Evolutionary conservation across 2,329 filamentous ascomycete species (phyloP).

Genomic region (Monosporascus sp.): DNA sequence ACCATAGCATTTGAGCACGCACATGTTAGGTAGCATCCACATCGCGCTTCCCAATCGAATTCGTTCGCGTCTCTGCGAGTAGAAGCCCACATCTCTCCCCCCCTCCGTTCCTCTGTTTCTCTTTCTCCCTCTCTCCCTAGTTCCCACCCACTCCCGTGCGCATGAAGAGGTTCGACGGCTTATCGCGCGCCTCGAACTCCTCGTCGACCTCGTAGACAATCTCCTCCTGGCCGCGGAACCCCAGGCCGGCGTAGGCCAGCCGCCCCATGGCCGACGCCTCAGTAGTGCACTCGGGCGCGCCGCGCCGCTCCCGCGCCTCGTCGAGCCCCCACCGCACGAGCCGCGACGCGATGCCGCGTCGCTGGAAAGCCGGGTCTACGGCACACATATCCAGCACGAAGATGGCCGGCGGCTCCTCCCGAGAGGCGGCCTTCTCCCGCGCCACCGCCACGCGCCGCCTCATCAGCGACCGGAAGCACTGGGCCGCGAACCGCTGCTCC

Average conservation of each 20-base stretch:
- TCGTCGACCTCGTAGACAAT: conserved; percentile 38
- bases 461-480: conserved; percentile 39
- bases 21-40: too few species aligned
- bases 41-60: too few species aligned
- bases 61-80: not conserved
- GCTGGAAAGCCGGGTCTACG: conserved; percentile 49
- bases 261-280: conserved; percentile 47
- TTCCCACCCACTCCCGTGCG: conserved; percentile 25
- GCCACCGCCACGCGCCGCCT: conserved; percentile 37
- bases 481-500: conserved; percentile 41
- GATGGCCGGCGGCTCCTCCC: conserved; percentile 35
- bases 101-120: not conserved
- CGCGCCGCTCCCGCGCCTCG: conserved; percentile 32
- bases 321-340: conserved; percentile 45
- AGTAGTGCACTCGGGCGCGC: conserved; percentile 36
- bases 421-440: conserved; percentile 31
- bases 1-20: too few species aligned
- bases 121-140: not conserved
- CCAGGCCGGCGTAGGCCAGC: conserved; percentile 39
- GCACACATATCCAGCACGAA: conserved; percentile 47
- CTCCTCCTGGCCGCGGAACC: conserved; percentile 35
- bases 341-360: conserved; percentile 38
- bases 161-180: conserved; percentile 44
- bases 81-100: not conserved
- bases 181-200: conserved; percentile 31